Base-by-base conservation (phyloP, 768 basidiomycete genomes). In the Rhizopogon roseolus region DNA sequence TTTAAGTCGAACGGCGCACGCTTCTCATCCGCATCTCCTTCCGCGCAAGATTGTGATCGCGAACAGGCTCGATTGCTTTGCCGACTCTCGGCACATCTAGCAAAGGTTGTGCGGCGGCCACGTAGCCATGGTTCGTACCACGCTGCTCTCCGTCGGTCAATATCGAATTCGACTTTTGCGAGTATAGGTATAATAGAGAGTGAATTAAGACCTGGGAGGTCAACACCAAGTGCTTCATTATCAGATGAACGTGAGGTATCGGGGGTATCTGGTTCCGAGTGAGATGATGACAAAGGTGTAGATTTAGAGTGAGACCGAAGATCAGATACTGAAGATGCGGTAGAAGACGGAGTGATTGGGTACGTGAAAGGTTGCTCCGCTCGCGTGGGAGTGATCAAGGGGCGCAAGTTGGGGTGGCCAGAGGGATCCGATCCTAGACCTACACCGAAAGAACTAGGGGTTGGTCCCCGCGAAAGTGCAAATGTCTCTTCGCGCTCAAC, bases 151-250 rank as follows among this genome's bases (percentile, higher is more conserved):
- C 81, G 74, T 38, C 76, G 76, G 68, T 97, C 95, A 60, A 98
- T 86, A 66, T 97, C 93, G 62, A 98, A 97, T 67, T 98, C 94
- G 11, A 98, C 84, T 68, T 95, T 95, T 46, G 93, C 95, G 28
- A 98, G 79, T 53, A 97, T 85, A 5, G 89, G 90, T 50, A 92
- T 83, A 22, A 90, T 70, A 25, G 85, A 80, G 44, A 80, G 68
- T 6, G 84, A 82, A 53, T 69, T 66, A 39, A 90, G 75, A 6
- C 88, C 89, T 5, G 88, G 85, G 9, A 90, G 76, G 50, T 84
- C 77, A 53, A 89, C 71, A 22, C 78, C 77, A 45, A 77, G 73
- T 14, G 75, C 75, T 4, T 69, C 76, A 8, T 67, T 55, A 52
- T 68, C 67, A 53, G 62, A 64, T 54, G 56, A 66, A 56, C 17